Conservation (phyloP, 176 grass and related monocot genomes). For the Bothriochloa decipiens region DNA sequence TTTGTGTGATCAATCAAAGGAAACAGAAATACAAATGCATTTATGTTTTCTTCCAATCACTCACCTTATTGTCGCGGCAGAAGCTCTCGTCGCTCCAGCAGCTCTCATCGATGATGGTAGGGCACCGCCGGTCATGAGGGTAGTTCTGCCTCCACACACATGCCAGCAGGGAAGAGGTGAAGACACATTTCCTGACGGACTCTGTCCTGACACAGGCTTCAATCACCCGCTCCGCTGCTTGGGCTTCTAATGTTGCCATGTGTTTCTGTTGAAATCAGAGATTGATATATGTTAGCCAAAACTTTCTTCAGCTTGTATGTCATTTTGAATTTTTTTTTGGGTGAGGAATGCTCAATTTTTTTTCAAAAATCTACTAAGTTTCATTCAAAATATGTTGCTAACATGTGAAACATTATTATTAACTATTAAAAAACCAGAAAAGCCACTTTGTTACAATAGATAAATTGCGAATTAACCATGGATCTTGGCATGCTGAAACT, state of each 20-base stretch:
- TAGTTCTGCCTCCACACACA: conserved; percentile 76
- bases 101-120: conserved; percentile 80
- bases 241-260: conserved; percentile 79
- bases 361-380: neutral
- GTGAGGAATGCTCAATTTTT: neutral
- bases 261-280: conserved; percentile 60
- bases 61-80: conserved; percentile 91
- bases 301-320: neutral
- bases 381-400: neutral
- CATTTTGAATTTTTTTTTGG: neutral
- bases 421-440: conserved; percentile 6
- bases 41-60: neutral
- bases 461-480: neutral
- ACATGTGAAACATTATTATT: neutral
- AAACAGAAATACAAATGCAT: neutral
- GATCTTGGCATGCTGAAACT: neutral
- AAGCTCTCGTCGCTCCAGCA: conserved; percentile 96
- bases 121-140: conserved; percentile 48
- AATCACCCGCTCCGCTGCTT: conserved; percentile 84
- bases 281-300: neutral
- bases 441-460: neutral
- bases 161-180: conserved; percentile 84
- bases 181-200: conserved; percentile 85
- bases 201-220: conserved; percentile 82
- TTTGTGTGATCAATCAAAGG: neutral